A percentile compares a stretch with the other conserved stretches of the same genome.
Conservation (phyloP, 2,329 filamentous ascomycete genomes). For the Thyridium curvatum region DNA sequence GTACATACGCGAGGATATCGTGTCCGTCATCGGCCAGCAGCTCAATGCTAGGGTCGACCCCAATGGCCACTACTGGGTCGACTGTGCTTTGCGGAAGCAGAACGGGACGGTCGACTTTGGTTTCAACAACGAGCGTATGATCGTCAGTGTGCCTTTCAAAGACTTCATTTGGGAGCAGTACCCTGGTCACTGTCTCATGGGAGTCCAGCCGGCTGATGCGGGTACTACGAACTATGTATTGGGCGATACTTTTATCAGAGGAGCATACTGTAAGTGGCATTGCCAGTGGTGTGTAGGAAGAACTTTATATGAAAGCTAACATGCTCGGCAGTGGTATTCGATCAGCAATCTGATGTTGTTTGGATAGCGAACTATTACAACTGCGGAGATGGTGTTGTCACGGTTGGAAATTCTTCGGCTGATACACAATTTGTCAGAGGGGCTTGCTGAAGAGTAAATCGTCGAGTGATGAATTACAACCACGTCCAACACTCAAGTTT, state of each 20-base stretch:
- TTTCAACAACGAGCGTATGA: conserved; percentile 32
- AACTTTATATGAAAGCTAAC: too few relatives aligned
- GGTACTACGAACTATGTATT: conserved; percentile 24
- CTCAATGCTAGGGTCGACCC: conserved; percentile 19
- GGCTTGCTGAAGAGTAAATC: conserved; percentile 18
- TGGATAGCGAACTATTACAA: conserved; percentile 31
- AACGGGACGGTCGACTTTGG: conserved; percentile 37
- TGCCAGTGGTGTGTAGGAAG: background rate
- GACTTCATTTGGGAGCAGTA: conserved; percentile 34
- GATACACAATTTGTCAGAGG: conserved; percentile 21
- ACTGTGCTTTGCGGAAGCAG: conserved; percentile 29
- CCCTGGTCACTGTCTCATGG: conserved; percentile 23
- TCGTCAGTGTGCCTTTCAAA: conserved; percentile 35
- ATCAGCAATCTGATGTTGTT: conserved; percentile 27
- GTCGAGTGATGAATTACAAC: too few relatives aligned
- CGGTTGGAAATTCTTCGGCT: conserved; percentile 22
- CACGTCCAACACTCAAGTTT: too few relatives aligned
- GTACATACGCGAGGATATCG: conserved; percentile 52
- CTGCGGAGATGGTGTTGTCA: conserved; percentile 25
- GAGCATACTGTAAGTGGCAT: conserved; percentile 23
- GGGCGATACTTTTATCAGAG: conserved; percentile 29
- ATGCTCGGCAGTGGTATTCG: conserved; percentile 26
- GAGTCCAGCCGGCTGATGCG: conserved; percentile 25
- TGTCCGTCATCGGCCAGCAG: conserved; percentile 28
- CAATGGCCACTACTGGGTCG: conserved; percentile 17